Evolutionary conservation across 306 rosid species (phyloP), one percentile per base, ranked within the genome.

Genomic region (Quercus mongolica): DNA sequence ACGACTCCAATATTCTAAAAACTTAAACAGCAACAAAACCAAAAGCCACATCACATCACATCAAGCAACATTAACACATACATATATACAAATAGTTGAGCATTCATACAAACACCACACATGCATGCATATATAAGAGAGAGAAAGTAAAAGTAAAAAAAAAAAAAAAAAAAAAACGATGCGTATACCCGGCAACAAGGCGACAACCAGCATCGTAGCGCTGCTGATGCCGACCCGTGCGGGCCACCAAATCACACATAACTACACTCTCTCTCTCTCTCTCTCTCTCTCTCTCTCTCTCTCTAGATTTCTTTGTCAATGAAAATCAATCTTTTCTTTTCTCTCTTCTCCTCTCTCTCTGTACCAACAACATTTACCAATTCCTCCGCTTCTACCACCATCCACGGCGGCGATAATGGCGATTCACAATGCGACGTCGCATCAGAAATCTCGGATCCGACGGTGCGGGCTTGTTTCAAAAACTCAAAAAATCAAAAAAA

Each of bases 151-250:
- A 0, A 15, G 44, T 3, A 1, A 23, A 6, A 23, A 35, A 26
- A 9, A 63, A 23, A 23, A 6, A 23, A 1, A 23, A 0, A 23
- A 6, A 23, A 35, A 26, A 9, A 28, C 0, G 41, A 21, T 21
- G 14, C 33, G 35, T 35, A n/a, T 35, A 68, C 72, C 72, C 72
- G 18, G 72, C 72, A 19, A 68, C 52, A 8, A 68, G 72, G 72
- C 72, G 72, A 68, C 72, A 68, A 35, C 72, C 72, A 46, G 52
- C 72, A 46, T 68, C 72, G 72, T 68, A 68, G 26, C 72, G 72
- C 4, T 68, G 72, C 9, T 68, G 72, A 68, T 68, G 72, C 51
- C 72, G 49, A 35, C 72, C 72, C 25, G 72, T 68, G 72, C 72
- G 72, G 72, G 72, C 72, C 72, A 68, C 52, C 28, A 68, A 68